Conservation (phyloP, 805 yeast species). For the Myxozyma lipomycoides region DNA sequence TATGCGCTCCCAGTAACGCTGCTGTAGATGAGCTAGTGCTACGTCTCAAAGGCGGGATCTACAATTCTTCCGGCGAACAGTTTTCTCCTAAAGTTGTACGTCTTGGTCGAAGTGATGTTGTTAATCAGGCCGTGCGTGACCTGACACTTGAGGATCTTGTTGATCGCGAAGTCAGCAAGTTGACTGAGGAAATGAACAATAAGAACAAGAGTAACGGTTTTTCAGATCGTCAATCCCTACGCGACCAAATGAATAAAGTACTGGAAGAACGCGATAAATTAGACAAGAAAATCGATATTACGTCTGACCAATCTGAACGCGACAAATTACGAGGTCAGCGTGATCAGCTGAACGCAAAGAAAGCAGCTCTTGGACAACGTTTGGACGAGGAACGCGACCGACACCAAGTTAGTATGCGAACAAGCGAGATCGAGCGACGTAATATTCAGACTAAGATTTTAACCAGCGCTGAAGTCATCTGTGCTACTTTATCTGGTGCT, state of each 20-base stretch:
- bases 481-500: constrained; percentile 89
- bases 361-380: constrained; percentile 66
- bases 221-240: constrained; percentile 40
- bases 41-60: constrained; percentile 72
- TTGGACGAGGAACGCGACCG: constrained; percentile 77
- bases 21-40: constrained; percentile 94
- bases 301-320: constrained; percentile 31
- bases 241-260: constrained; percentile 50
- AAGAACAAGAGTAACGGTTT: constrained; percentile 32
- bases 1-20: constrained; percentile 98
- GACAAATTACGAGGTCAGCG: constrained; percentile 41
- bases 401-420: constrained; percentile 62
- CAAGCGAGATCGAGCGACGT: constrained; percentile 72
- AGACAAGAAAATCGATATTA: constrained; percentile 41
- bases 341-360: constrained; percentile 54
- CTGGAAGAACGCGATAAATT: constrained; percentile 56
- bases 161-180: constrained; percentile 49
- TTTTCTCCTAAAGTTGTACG: constrained; percentile 71
- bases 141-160: constrained; percentile 82
- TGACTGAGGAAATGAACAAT: constrained; percentile 22
- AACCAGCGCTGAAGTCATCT: constrained; percentile 74
- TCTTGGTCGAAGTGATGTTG: constrained; percentile 84
- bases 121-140: constrained; percentile 75
- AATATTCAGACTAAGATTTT: constrained; percentile 69
- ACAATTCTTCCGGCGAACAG: constrained; percentile 41